Conservation (phyloP, 805 yeast genomes). For the Ogataea dorogensis region DNA sequence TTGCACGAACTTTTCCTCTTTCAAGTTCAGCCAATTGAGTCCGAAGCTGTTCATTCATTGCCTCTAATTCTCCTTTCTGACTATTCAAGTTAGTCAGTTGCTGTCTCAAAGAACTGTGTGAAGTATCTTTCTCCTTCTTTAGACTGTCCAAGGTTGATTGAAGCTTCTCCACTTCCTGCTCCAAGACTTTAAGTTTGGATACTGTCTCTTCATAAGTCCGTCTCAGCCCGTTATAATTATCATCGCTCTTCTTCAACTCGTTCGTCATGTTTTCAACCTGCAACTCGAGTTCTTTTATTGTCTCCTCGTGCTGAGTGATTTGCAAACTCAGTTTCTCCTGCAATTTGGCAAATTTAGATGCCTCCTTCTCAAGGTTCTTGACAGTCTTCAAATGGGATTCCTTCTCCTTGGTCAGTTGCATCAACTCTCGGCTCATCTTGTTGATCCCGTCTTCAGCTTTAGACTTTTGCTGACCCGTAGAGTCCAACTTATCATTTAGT, state of each 20-base stretch:
- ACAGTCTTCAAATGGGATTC: slow-evolving; percentile 46
- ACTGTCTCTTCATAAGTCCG: slow-evolving; percentile 24
- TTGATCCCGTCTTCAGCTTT: slow-evolving; percentile 83
- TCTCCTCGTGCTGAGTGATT: slow-evolving; percentile 23
- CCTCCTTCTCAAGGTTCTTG: slow-evolving; percentile 43
- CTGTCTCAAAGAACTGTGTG: slow-evolving; percentile 2
- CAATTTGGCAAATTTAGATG: slow-evolving; percentile 31
- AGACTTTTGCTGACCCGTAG: slow-evolving; percentile 36
- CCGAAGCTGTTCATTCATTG: slow-evolving; percentile 2
- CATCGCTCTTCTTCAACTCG: slow-evolving; percentile 23
- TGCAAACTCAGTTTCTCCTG: slow-evolving; percentile 36
- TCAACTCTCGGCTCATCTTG: slow-evolving; percentile 83
- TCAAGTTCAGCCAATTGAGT: slow-evolving; percentile 4
- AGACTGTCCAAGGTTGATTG: slow-evolving; percentile 26
- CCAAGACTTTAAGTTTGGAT: slow-evolving; percentile 25
- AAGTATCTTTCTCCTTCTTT: slow-evolving; percentile 14
- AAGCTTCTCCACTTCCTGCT: slow-evolving; percentile 22
- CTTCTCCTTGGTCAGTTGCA: slow-evolving; percentile 60
- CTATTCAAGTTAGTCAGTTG: slow-evolving; percentile 2
- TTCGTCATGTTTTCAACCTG: slow-evolving; percentile 14
- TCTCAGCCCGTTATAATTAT: slow-evolving; percentile 29
- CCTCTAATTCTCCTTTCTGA: slow-evolving; percentile 9
- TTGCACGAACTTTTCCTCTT: slow-evolving; percentile 9
- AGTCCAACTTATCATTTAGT: slow-evolving; percentile 31
- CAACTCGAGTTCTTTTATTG: slow-evolving; percentile 23